phyloP scores from a whole-genome alignment of 2,329 filamentous ascomycete species.

The Diaporthe velutina region DNA sequence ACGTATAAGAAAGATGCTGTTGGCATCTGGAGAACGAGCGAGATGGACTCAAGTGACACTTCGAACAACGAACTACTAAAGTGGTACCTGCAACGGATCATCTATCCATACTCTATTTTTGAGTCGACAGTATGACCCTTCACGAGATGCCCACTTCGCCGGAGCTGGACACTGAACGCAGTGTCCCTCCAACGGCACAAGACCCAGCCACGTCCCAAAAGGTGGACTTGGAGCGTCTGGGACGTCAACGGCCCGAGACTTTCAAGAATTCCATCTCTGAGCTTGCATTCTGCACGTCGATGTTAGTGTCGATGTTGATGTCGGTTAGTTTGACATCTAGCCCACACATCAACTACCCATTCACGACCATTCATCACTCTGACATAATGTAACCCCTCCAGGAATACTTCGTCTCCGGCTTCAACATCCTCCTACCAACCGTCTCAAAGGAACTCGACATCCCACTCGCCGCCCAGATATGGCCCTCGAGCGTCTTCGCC shows the following conservation, averaged over 20 bases:
- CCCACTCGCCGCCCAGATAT: slow-evolving; percentile 69
- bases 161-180: not conserved
- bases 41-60: not conserved
- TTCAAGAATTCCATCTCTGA: slow-evolving; percentile 66
- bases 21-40: not conserved
- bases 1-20: slow-evolving; percentile 24
- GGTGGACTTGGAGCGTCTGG: slow-evolving; percentile 65
- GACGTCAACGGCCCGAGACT: slow-evolving; percentile 66
- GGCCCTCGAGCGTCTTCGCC: slow-evolving; percentile 74
- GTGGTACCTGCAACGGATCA: not conserved
- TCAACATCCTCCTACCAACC: slow-evolving; percentile 78
- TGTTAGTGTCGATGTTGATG: slow-evolving; percentile 70
- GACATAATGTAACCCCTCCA: slow-evolving; percentile 45
- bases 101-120: not conserved
- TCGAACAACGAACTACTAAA: not conserved
- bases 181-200: not conserved
- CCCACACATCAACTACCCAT: too few relatives aligned
- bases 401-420: slow-evolving; percentile 85
- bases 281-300: slow-evolving; percentile 70
- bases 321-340: slow-evolving; percentile 51
- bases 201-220: slow-evolving; percentile 43
- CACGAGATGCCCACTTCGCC: not conserved
- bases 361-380: not conserved
- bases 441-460: slow-evolving; percentile 74
- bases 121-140: slow-evolving; percentile 4